These are phyloP conservation scores for Reutealis trisperma DNA, from an alignment of 345 rosid species.

Conservation along the genomic window DNA sequence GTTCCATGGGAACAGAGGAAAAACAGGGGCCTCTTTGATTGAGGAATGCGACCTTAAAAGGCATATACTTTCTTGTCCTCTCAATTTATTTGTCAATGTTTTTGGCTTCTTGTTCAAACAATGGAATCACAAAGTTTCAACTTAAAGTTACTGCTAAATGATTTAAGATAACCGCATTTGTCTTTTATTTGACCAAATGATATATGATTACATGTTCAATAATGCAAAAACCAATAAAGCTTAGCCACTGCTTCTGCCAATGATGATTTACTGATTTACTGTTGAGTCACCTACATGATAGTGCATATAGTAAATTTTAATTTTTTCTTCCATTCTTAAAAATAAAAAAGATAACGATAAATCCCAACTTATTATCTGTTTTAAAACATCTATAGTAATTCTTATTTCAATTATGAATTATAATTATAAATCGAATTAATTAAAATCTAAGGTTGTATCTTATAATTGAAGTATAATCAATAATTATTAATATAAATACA, in stretches of 20 bases:
- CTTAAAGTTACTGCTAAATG: constrained; percentile 40
- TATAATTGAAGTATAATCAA: too few species aligned
- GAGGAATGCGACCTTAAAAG: constrained; percentile 35
- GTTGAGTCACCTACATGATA: background rate
- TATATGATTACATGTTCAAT: background rate
- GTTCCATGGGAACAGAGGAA: constrained; percentile 24
- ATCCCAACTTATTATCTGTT: too few species aligned
- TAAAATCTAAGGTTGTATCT: too few species aligned
- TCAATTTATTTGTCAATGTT: constrained; percentile 26
- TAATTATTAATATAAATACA: too few species aligned
- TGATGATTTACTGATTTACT: background rate
- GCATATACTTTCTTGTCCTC: constrained; percentile 30
- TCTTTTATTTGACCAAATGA: constrained; percentile 22
- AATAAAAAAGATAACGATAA: too few species aligned
- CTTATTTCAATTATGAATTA: too few species aligned
- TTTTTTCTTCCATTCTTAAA: too few species aligned
- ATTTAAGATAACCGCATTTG: constrained; percentile 19
- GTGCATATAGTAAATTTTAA: background rate
- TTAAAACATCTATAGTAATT: too few species aligned
- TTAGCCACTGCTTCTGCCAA: too few species aligned
- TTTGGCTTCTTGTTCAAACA: constrained; percentile 36
- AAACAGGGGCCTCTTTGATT: constrained; percentile 32
- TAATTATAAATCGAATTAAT: too few species aligned
- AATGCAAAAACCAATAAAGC: background rate
- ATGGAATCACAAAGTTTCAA: constrained; percentile 43